Conservation (phyloP, 2,329 filamentous ascomycete genomes). For the Dryadomyces sulphureus region DNA sequence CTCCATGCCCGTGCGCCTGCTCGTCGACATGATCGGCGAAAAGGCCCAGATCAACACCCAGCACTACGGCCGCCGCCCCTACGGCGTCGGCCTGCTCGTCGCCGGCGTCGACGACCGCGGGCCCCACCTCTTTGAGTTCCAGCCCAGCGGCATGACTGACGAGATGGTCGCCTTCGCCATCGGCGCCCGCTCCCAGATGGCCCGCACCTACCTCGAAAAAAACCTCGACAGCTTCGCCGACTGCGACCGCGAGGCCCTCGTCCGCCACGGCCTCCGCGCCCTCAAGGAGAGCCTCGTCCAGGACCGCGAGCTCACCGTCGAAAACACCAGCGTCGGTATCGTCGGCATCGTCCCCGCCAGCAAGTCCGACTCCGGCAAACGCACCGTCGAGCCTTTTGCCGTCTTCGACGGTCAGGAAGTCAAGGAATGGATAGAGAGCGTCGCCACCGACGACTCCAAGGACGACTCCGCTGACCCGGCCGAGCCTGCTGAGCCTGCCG, state of each 20-base stretch:
- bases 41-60: constrained; percentile 97
- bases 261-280: constrained; percentile 78
- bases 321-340: constrained; percentile 87
- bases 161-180: constrained; percentile 97
- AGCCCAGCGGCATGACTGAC: constrained; percentile 87
- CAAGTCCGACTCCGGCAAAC: constrained; percentile 32
- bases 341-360: constrained; percentile 53
- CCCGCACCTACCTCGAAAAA: constrained; percentile 87
- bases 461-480: constrained; percentile 26
- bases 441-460: constrained; percentile 38
- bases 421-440: constrained; percentile 68
- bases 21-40: constrained; percentile 85
- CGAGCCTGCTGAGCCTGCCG: constrained; percentile 12
- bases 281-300: constrained; percentile 92
- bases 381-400: constrained; percentile 65
- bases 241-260: constrained; percentile 67
- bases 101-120: constrained; percentile 89
- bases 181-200: constrained; percentile 93
- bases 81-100: constrained; percentile 85
- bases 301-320: constrained; percentile 93
- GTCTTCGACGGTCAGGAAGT: constrained; percentile 83
- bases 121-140: constrained; percentile 96
- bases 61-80: constrained; percentile 90
- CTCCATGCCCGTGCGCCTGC: constrained; percentile 75
- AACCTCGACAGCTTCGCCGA: constrained; percentile 72